Base-by-base conservation (phyloP, 768 basidiomycete species). In the Clavulina sp. region DNA sequence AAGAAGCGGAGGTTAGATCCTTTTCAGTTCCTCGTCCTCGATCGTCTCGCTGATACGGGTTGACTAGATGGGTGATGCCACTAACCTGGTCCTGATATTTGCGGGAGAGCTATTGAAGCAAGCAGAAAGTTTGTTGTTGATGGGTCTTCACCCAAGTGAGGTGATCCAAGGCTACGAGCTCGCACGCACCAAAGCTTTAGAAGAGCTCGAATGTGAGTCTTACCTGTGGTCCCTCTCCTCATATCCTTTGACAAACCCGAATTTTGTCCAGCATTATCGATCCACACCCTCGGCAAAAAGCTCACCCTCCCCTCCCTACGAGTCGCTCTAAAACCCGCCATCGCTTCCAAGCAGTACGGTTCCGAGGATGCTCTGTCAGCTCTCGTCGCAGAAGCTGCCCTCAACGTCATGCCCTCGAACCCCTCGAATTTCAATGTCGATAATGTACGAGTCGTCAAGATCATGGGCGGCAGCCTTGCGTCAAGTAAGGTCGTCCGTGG, bases 141-240 rank as follows among this genome's bases (percentile, higher is more conserved):
- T 97, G 91, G 95, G 95, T 38, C 73, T 99, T 29, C 92, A 97
- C 65, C 93, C 95, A 3, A 89, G 85, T 61, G 95, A 99, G 64
- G 76, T 97, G 53, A 87, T 87, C 57, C 78, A 84, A 58, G 95
- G 95, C 2, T 99, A 93, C 62, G 93, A 97, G 63, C 76, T 96
- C 51, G 95, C 91, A 24, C 77, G 79, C 49, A 67, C 68, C 31
- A 93, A 87, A 66, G 85, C 83, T 0, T 70, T 91, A 33, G 71
- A 81, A 38, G 91, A 95, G 64, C 75, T 99, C 2, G 86, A 93
- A 66, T 79, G 93, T 95, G 60, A 60, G 88, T 76, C 21, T 6
- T 55, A 29, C 16, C 26, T 47, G 23, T 18, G 18, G 30, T 50
- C 9, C 24, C 28, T 24, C 28, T 6, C n/a, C 21, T 21, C 44